Percentiles rank a stretch among this genome's conserved stretches.
These are phyloP conservation scores for Trichomonascaceae sp. DNA, from an alignment of 1,139 yeast species.

Conservation along the genomic window DNA sequence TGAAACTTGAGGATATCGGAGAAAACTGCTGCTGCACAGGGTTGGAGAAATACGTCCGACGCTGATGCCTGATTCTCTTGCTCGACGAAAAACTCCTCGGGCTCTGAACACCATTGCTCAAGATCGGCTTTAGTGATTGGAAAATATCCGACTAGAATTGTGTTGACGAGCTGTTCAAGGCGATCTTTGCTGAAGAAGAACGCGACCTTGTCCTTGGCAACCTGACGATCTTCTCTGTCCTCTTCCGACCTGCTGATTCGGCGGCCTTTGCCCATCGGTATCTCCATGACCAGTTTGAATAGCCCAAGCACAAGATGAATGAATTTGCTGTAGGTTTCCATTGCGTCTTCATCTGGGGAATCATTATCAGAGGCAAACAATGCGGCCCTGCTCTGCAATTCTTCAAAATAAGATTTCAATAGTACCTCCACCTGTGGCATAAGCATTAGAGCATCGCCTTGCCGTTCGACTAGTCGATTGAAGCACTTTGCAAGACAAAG, in stretches of 20 bases:
- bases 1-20: conserved; percentile 55
- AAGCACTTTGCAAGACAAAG: conserved; percentile 69
- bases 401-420: conserved; percentile 41
- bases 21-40: conserved; percentile 78
- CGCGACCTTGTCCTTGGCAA: conserved; percentile 39
- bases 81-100: conserved; percentile 87
- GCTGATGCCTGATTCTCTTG: conserved; percentile 73
- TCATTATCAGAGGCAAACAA: conserved; percentile 33
- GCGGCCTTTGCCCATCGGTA: not conserved
- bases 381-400: conserved; percentile 52
- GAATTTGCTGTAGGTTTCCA: conserved; percentile 61
- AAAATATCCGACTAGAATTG: conserved; percentile 60
- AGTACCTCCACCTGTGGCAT: conserved; percentile 53
- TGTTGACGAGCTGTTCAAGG: conserved; percentile 45
- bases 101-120: conserved; percentile 71
- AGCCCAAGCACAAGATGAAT: conserved; percentile 60
- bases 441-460: conserved; percentile 61
- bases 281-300: conserved; percentile 46
- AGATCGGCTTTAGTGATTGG: conserved; percentile 61
- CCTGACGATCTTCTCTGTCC: conserved; percentile 41
- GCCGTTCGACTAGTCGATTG: conserved; percentile 38
- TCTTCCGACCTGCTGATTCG: conserved; percentile 47
- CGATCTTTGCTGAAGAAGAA: conserved; percentile 47
- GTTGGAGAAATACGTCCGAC: conserved; percentile 49
- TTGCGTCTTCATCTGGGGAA: conserved; percentile 29